Conservation (phyloP, 1,284 basidiomycete species). For the Puccinia horiana region DNA sequence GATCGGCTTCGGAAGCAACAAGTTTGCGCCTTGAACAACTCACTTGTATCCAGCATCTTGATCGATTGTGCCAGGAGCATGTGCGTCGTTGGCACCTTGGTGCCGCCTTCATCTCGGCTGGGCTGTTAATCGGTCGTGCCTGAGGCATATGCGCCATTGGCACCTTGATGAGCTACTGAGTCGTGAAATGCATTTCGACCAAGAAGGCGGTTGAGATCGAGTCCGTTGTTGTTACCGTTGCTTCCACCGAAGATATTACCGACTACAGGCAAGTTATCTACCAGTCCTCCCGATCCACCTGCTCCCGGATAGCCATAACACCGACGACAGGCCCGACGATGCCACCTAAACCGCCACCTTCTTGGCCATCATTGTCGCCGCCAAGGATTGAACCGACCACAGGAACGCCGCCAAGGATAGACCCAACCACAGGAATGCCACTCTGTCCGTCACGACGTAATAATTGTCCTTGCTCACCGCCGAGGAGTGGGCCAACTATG, state of each 20-base stretch:
- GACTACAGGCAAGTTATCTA: neutral
- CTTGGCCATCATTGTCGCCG: neutral
- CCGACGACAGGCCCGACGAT: neutral
- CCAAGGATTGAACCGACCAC: neutral
- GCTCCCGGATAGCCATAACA: neutral
- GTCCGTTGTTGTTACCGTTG: neutral
- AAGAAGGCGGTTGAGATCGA: conserved; percentile 2
- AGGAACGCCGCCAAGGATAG: neutral
- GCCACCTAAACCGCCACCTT: neutral
- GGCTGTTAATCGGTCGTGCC: neutral
- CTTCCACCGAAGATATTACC: neutral
- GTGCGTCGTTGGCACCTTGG: neutral
- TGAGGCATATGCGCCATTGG: neutral
- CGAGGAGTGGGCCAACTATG: neutral
- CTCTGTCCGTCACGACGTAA: neutral
- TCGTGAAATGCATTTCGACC: neutral
- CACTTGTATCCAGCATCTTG: conserved; percentile 2
- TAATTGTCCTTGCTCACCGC: neutral
- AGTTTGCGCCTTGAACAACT: neutral
- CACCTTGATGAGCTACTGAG: neutral
- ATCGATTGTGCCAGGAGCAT: neutral
- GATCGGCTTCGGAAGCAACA: neutral
- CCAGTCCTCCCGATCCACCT: neutral
- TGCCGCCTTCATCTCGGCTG: neutral
- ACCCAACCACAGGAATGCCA: neutral